Conservation (phyloP, 2,329 filamentous ascomycete species). For the Aspergillus nomiae region DNA sequence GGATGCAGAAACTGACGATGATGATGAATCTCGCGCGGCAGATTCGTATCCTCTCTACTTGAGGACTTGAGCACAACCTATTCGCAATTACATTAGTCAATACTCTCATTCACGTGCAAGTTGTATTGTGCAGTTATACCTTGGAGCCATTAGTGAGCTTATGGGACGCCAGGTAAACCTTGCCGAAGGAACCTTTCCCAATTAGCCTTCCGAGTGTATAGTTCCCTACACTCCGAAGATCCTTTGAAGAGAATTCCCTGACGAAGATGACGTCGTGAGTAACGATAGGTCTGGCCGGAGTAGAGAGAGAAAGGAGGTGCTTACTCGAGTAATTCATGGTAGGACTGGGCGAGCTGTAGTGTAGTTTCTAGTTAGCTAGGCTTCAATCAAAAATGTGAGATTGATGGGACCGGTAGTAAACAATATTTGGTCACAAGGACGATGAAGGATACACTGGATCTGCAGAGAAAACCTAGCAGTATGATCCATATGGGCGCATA, state of each 20-base stretch:
- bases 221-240: slow-evolving; percentile 90
- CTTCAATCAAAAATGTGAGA: neutral
- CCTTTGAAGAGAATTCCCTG: slow-evolving; percentile 91
- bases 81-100: slow-evolving; percentile 1
- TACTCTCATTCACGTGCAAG: neutral
- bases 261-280: slow-evolving; percentile 9
- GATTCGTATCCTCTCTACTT: slow-evolving; percentile 91
- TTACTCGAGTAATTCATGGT: slow-evolving; percentile 93
- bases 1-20: slow-evolving; percentile 97
- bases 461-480: neutral
- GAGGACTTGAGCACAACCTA: slow-evolving; percentile 98
- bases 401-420: neutral
- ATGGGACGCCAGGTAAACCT: slow-evolving; percentile 93
- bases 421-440: neutral
- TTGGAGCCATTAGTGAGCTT: slow-evolving; percentile 99
- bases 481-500: neutral
- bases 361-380: slow-evolving; percentile 6
- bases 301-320: slow-evolving; percentile 34
- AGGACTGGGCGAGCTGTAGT: slow-evolving; percentile 86
- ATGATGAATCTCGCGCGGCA: slow-evolving; percentile 96
- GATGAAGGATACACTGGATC: neutral
- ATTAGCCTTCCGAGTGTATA: slow-evolving; percentile 90
- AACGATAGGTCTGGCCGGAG: neutral
- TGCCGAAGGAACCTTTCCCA: slow-evolving; percentile 97
- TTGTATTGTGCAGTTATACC: slow-evolving; percentile 51